Base-by-base conservation (phyloP, 1,139 yeast species). In the Ashbya aceris region DNA sequence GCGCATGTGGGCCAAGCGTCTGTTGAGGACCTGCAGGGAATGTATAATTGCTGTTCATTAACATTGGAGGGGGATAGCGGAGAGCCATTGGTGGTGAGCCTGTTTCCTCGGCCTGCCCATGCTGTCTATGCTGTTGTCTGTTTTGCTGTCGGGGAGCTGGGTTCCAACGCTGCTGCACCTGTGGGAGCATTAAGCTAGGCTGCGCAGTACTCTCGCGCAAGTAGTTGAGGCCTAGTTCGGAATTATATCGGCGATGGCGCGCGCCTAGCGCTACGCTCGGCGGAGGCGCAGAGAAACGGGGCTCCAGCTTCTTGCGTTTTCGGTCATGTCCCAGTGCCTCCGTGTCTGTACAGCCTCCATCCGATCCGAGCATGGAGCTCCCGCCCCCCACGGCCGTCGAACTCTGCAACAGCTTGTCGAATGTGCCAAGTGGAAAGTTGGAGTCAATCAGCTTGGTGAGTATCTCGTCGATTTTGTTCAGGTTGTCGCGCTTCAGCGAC, bases 361-460 rank as follows among this genome's bases (percentile, higher is more conserved):
- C 23, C 6, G 23, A 17, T 17, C 23, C 23, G 5, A 17, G 6
- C 6, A 17, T 17, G 23, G 23, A 17, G 23, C 23, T 6, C 3
- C 13, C 13, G 6, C 13, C 13, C 13, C 31, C 31, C 13, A 29
- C 13, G 13, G 31, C 31, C 13, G 31, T 29, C 11, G 37, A 34
- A 5, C 29, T 29, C 14, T 34, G 37, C 9, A 41, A 17, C 14
- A 41, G 20, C n/a, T 23, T 30, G 7, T 30, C 26, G 11, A 41
- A 30, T 23, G 35, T 29, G 11, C 32, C 39, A n/a, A 32, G 11
- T n/a, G 44, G 44, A 11, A 41, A 34, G 28, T 41, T 41, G 11
- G 41, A 27, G 7, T 36, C 27, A 27, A 17, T 38, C 29, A 41
- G 12, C 27, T 38, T 41, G 20, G 36, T 13, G 9, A 41, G 28